Evolutionary conservation across 768 basidiomycete genomes (phyloP), one percentile per base, ranked within the genome.

Genomic region (Trametopsis cervina): DNA sequence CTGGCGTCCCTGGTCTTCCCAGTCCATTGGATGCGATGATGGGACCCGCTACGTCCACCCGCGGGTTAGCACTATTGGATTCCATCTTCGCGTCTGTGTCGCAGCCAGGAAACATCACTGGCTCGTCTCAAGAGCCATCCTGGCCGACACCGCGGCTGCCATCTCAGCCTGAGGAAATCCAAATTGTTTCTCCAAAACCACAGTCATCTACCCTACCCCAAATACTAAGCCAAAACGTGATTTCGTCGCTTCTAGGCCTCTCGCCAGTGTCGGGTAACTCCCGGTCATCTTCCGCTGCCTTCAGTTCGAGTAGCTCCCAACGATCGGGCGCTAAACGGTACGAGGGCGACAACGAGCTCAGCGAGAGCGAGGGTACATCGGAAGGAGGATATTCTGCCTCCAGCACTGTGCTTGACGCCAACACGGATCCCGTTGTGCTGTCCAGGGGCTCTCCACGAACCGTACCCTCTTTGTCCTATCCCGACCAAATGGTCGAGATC

Each of bases 21-120:
- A 41, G 59, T 46, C 43, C 42, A 48, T 45, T 53, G 27, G 49
- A 61, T 22, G 21, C 18, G 4, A 6, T 33, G 17, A 24, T n/a
- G 0, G 27, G 33, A 24, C 23, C 46, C 26, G 22, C 46, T 20
- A 36, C 61, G 2, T 25, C 66, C 20, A 58, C 64, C 33, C 75
- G 76, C n/a, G 83, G 85, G 4, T 68, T 76, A 41, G 68, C 76
- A 15, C 69, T 89, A 25, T 67, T 89, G 13, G 71, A 84, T 54
- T 73, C 77, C 11, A 85, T 89, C 36, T 89, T 89, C 59, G 86
- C 86, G 2, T 89, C 85, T 4, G 86, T 50, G 15, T 27, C 80
- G 4, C 66, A 51, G 15, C 52, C 55, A n/a, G 13, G 38, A 10
- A 33, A 44, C 18, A 17, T 20, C 12, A 15, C 20, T 27, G 26